These are phyloP conservation scores for Pisolithus marmoratus DNA, from an alignment of 768 basidiomycete genomes.

Conservation along the genomic window DNA sequence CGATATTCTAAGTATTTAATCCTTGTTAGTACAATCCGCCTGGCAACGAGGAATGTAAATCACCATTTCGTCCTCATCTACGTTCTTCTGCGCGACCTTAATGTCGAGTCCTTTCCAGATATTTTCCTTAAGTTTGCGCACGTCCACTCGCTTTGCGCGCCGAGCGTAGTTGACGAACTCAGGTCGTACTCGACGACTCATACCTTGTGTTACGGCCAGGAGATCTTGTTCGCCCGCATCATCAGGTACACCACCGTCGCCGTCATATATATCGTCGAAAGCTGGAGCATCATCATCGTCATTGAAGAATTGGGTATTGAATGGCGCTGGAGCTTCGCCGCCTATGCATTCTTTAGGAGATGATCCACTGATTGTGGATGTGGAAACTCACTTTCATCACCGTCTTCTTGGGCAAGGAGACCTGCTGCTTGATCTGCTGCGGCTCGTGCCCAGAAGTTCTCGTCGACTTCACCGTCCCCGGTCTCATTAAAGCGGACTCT, in stretches of 20 bases:
- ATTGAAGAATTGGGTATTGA: constrained; percentile 96
- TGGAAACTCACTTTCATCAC: constrained; percentile 54
- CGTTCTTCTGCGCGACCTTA: constrained; percentile 35
- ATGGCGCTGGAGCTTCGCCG: constrained; percentile 60
- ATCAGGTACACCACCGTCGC: constrained; percentile 42
- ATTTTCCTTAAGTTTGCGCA: constrained; percentile 93
- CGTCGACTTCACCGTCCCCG: constrained; percentile 86
- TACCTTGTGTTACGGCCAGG: constrained; percentile 71
- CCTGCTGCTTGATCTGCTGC: constrained; percentile 77
- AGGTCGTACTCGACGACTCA: constrained; percentile 74
- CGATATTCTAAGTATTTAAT: constrained; percentile 43
- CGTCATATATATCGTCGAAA: constrained; percentile 51
- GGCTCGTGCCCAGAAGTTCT: constrained; percentile 95
- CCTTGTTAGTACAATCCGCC: background rate
- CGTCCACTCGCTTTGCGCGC: constrained; percentile 94
- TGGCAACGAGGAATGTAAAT: constrained; percentile 6
- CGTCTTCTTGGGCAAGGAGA: constrained; percentile 45
- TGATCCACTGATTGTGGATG: too few relatives aligned
- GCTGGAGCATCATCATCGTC: constrained; percentile 82
- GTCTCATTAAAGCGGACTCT: constrained; percentile 48
- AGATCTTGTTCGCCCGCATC: constrained; percentile 84
- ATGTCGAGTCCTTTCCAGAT: constrained; percentile 95
- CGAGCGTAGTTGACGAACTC: constrained; percentile 93
- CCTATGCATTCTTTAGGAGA: constrained; percentile 10
- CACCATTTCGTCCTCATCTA: constrained; percentile 51